Base-by-base conservation (phyloP, 2,329 filamentous ascomycete species). In the Alternaria burnsii region DNA sequence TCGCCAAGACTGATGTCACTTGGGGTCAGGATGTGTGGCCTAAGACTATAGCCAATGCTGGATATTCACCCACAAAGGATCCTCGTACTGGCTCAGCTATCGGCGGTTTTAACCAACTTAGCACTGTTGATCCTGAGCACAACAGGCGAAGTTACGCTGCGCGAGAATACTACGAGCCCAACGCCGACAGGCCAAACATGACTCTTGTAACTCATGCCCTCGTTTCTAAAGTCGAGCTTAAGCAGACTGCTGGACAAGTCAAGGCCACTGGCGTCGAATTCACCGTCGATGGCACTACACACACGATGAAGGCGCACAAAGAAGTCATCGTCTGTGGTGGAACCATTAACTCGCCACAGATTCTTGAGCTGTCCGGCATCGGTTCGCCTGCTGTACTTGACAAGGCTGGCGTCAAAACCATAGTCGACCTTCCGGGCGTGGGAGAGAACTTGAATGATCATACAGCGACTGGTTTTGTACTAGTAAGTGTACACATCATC, bases 121-220 rank as follows among this genome's bases (percentile, higher is more conserved):
- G 60, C 32, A 73, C 69, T 9, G 66, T 76, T 20, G 66, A 75
- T 40, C 69, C 73, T 4, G 65, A 59, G 34, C 68, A 69, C 3
- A 62, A 72, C 14, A 58, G 58, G 41, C 63, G 71, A 52, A 81
- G 73, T 34, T 80, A 80, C 56, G 69, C 77, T 11, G 77, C 76
- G 11, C 58, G 76, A 58, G 76, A 70, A 1, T 81, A 79, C 66
- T 78, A 77, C 26, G 70, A 74, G 46, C 72, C 76, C n/a, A 76
- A 76, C 44, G 64, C 70, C 2, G 42, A 63, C 2, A 76, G 83
- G 9, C 67, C 75, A 2, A 86, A 86, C 61, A 69, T 87, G 3
- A 71, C 77, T n/a, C 70, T 86, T 1, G 69, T 86, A 5, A 82
- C 81, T 1, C 78, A 84, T 40, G 81, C 83, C 4, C 66, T 80